Evolutionary conservation across 1,139 yeast species (phyloP).

Genomic region (Magnusiomyces fungicola): DNA sequence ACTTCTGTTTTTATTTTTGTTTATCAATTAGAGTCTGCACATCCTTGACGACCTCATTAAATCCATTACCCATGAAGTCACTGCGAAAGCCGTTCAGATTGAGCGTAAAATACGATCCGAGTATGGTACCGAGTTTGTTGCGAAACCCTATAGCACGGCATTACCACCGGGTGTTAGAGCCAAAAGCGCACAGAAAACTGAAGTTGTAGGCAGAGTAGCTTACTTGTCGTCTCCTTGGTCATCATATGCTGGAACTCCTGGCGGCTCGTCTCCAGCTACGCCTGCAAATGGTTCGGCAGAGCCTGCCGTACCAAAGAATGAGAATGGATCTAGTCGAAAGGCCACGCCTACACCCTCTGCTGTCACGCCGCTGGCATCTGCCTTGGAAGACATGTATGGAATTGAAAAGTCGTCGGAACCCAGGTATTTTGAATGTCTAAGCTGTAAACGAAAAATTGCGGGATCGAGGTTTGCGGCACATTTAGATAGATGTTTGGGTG

Average conservation of each 20-base stretch:
- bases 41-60: conserved; percentile 36
- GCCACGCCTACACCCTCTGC: neutral
- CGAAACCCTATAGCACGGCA: conserved; percentile 15
- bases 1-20: neutral
- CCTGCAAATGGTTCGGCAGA: neutral
- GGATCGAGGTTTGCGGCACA: conserved; percentile 92
- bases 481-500: conserved; percentile 76
- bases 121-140: conserved; percentile 27
- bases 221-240: conserved; percentile 32
- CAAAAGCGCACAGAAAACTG: conserved; percentile 18
- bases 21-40: conserved; percentile 26
- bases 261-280: neutral
- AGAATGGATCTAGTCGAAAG: neutral
- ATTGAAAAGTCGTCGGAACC: conserved; percentile 39
- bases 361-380: neutral
- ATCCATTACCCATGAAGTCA: conserved; percentile 39
- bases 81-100: conserved; percentile 35
- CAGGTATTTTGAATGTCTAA: conserved; percentile 65
- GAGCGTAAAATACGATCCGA: conserved; percentile 34
- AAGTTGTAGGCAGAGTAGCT: conserved; percentile 26
- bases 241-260: neutral
- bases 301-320: neutral
- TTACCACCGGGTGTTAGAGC: conserved; percentile 15
- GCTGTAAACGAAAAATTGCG: conserved; percentile 80
- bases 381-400: conserved; percentile 41